phyloP scores from a whole-genome alignment of 1,284 basidiomycete genomes.

The Thecaphora thlaspeos region DNA sequence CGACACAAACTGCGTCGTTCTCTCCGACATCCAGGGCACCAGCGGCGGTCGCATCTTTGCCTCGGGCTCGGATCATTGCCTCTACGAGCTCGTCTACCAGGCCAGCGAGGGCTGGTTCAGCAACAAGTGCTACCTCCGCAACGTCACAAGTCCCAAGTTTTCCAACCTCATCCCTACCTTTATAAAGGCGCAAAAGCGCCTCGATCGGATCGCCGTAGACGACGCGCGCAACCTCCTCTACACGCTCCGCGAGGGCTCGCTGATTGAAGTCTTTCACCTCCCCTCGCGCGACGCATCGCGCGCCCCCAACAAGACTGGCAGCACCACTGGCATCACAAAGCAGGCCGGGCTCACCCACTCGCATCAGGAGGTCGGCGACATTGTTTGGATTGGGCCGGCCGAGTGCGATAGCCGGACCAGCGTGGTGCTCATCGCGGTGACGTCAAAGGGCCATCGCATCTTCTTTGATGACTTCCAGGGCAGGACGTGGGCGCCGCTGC shows the following conservation, averaged over 20 bases:
- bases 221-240: slow-evolving; percentile 47
- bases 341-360: slow-evolving; percentile 50
- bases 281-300: slow-evolving; percentile 41
- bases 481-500: slow-evolving; percentile 23
- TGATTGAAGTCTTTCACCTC: slow-evolving; percentile 52
- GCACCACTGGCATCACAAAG: slow-evolving; percentile 48
- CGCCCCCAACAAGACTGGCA: slow-evolving; percentile 43
- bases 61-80: slow-evolving; percentile 77
- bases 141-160: slow-evolving; percentile 63
- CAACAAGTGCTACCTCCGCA: slow-evolving; percentile 71
- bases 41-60: slow-evolving; percentile 85
- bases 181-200: slow-evolving; percentile 64
- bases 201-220: slow-evolving; percentile 47
- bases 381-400: slow-evolving; percentile 48
- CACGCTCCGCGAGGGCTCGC: slow-evolving; percentile 43
- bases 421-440: slow-evolving; percentile 51
- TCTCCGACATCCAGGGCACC: slow-evolving; percentile 79
- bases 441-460: slow-evolving; percentile 52
- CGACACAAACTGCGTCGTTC: slow-evolving; percentile 69
- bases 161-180: slow-evolving; percentile 55
- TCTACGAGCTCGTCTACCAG: slow-evolving; percentile 93
- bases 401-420: slow-evolving; percentile 32
- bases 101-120: slow-evolving; percentile 90
- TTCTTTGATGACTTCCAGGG: slow-evolving; percentile 53
- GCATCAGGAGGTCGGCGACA: slow-evolving; percentile 41